Base-by-base conservation (phyloP, 75 land plant genomes). In the Sequoiadendron giganteum region DNA sequence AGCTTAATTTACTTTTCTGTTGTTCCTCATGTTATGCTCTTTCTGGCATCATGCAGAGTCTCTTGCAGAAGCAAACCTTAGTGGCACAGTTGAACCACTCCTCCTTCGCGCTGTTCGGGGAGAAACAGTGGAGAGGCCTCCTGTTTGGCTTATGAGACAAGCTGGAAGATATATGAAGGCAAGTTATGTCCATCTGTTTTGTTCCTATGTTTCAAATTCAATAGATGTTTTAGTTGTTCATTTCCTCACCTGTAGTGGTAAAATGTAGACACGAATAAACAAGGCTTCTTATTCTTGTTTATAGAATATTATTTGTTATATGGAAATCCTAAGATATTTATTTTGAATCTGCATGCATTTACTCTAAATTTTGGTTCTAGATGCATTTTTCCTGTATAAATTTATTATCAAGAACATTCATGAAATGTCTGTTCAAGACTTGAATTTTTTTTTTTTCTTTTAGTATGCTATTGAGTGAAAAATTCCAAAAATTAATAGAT, bases 151-250 rank as follows among this genome's bases (percentile, higher is more conserved):
- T 78, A 98, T 98, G 99, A 89, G 99, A 86, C 99, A 98, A 93
- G 99, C 99, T 49, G 99, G 99, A 89, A 96, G 99, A 89, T 98
- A 98, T 90, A 98, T 98, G 99, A 98, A 98, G 97, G 99, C 95
- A 93, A 90, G 93, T 92, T 87, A 84, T 84, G 38, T 2, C 48
- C 58, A 9, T 32, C 36, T 84, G 25, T 84, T 84, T 52, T 13
- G 42, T 79, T 40, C 43, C 25, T 19, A 40, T 40, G 43, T 42
- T 42, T 79, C 8, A 72, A n/a, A 72, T 30, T 28, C n/a, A 36
- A 39, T 42, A 40, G 21, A 43, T 79, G 10, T 79, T 79, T 40
- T 40, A 76, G 28, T 21, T 65, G n/a, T 65, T 65, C n/a, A 25
- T 25, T 65, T 65, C 70, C 70, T 65, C 28, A 25, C 9, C 5